Conservation (phyloP, 352 stramenopile species). For the Phytopythium oedochilum region DNA sequence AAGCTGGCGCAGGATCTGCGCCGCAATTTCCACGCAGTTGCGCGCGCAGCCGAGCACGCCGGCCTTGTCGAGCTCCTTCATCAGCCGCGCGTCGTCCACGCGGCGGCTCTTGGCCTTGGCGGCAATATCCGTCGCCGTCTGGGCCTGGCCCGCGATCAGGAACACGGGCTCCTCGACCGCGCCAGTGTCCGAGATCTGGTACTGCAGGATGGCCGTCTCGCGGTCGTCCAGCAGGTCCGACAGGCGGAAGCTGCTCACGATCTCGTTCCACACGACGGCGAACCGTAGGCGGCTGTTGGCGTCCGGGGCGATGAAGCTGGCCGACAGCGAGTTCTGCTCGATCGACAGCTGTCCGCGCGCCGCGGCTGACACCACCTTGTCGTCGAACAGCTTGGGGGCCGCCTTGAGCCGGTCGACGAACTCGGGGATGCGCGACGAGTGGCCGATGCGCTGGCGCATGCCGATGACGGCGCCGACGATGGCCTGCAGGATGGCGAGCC, state of each 20-base stretch:
- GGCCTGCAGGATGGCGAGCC: constrained; percentile 79
- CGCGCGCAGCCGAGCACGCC: constrained; percentile 64
- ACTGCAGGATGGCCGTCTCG: constrained; percentile 85
- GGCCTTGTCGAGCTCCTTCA: constrained; percentile 73
- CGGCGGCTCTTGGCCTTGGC: constrained; percentile 50
- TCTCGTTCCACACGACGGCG: constrained; percentile 87
- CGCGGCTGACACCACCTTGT: constrained; percentile 70
- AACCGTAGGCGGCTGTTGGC: constrained; percentile 82
- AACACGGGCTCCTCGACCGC: constrained; percentile 84
- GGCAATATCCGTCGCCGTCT: constrained; percentile 62
- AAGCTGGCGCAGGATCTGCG: constrained; percentile 78
- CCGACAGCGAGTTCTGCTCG: constrained; percentile 52
- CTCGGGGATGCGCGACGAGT: constrained; percentile 73
- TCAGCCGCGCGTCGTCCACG: constrained; percentile 50
- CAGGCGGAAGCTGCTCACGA: constrained; percentile 85
- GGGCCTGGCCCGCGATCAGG: constrained; percentile 78
- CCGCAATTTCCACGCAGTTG: constrained; percentile 77
- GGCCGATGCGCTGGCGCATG: constrained; percentile 75
- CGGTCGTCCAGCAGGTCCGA: constrained; percentile 85
- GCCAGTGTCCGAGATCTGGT: constrained; percentile 82
- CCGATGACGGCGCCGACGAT: constrained; percentile 73
- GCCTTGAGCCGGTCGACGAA: constrained; percentile 63
- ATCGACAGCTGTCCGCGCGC: constrained; percentile 63
- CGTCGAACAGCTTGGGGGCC: constrained; percentile 67
- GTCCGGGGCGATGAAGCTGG: constrained; percentile 46